Evolutionary conservation across 2,329 filamentous ascomycete species (phyloP), one percentile per base, ranked within the genome.

Genomic region (Chaetomium olivaceum): DNA sequence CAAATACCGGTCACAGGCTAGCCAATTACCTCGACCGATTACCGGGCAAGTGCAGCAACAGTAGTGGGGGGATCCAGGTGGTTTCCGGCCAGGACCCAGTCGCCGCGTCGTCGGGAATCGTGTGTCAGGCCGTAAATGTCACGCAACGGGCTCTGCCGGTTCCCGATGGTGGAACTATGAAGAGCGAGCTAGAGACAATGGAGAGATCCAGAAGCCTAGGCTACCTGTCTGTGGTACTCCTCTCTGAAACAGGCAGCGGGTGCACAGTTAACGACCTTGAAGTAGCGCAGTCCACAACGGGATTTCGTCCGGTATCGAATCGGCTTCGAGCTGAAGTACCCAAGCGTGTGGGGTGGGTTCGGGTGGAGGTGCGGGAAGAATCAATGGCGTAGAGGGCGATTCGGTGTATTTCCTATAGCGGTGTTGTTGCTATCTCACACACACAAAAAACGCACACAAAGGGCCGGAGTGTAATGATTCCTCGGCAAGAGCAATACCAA

Each of bases 91-190:
- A 67, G 39, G 55, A 66, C 56, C 64, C 60, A 66, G 68, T 62
- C 65, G 66, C 68, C 68, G 66, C 43, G 65, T 61, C 63, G 68
- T 71, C 65, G 69, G 67, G 64, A 70, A 70, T 61, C 55, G 69
- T 66, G 68, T 70, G 67, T 69, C 69, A 66, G 64, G 58, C 50
- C 59, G 68, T 61, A 58, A 55, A 54, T 48, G 68, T 67, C 62
- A 66, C 65, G 55, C 61, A 70, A 57, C 29, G 62, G 46, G 61
- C 51, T 58, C 61, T 70, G 66, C 62, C 33, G 56, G 57, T 57
- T 51, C 56, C 64, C 67, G 66, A 56, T 50, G 64, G 57, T 68
- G 62, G 16, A 60, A 62, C 60, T 23, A 23, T 36, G 46, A 61
- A 9, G 31, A n/a, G 52, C 48, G 58, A 61, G 43, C 51, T 11